A percentile compares a stretch with the other conserved stretches of the same genome.
phyloP scores from a whole-genome alignment of 2,329 filamentous ascomycete species.

The Ceratocystis alfenasii region DNA sequence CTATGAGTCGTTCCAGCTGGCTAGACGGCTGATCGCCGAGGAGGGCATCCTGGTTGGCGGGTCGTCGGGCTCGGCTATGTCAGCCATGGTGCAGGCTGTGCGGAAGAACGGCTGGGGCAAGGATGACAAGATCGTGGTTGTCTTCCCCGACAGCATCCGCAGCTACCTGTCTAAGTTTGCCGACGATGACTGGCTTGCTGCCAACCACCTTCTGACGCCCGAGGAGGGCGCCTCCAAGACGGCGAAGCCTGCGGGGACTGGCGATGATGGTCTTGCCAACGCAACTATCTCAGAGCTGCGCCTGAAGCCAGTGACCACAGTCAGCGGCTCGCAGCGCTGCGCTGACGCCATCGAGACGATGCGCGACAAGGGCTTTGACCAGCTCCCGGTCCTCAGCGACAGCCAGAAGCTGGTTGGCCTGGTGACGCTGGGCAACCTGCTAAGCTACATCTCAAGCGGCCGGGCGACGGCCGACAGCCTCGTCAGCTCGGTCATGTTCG shows the following conservation, averaged over 20 bases:
- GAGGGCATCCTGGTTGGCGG: slow-evolving; percentile 90
- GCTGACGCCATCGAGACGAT: slow-evolving; percentile 91
- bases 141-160: slow-evolving; percentile 90
- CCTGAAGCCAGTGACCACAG: slow-evolving; percentile 85
- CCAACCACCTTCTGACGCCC: slow-evolving; percentile 68
- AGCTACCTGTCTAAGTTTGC: slow-evolving; percentile 98
- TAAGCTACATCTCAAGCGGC: slow-evolving; percentile 77
- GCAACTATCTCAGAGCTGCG: slow-evolving; percentile 74
- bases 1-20: slow-evolving; percentile 76
- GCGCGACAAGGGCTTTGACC: slow-evolving; percentile 96
- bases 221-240: slow-evolving; percentile 27
- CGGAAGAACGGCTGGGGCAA: slow-evolving; percentile 66
- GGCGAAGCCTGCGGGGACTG: neutral
- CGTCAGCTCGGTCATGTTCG: slow-evolving; percentile 89
- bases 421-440: slow-evolving; percentile 86
- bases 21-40: slow-evolving; percentile 82
- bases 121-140: slow-evolving; percentile 77
- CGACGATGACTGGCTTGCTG: slow-evolving; percentile 96
- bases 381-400: slow-evolving; percentile 74
- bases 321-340: slow-evolving; percentile 59
- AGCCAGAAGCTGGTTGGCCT: slow-evolving; percentile 67
- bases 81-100: slow-evolving; percentile 63
- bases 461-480: slow-evolving; percentile 61
- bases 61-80: slow-evolving; percentile 84
- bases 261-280: slow-evolving; percentile 53